phyloP scores from a whole-genome alignment of 1,284 basidiomycete species.

The Leccinum subspadiceum region DNA sequence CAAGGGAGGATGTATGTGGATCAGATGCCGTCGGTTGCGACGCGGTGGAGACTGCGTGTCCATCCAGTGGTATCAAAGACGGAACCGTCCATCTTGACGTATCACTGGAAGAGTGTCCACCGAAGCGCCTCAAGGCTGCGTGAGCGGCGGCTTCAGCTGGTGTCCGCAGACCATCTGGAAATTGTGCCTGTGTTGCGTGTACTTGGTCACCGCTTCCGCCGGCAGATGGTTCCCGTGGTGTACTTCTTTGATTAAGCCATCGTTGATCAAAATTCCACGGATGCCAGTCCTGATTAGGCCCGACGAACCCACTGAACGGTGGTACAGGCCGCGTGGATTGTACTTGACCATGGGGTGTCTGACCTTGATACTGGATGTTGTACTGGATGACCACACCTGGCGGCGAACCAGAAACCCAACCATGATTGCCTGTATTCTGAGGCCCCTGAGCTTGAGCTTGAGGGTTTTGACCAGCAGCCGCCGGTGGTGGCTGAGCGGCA shows the following conservation, averaged over 20 bases:
- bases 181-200: conserved; percentile 16
- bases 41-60: conserved; percentile 2
- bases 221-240: conserved; percentile 9
- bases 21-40: conserved; percentile 4
- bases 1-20: background rate
- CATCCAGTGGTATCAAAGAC: conserved; percentile 52
- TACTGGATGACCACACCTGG: conserved; percentile 53
- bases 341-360: conserved; percentile 24
- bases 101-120: conserved; percentile 14
- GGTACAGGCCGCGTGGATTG: conserved; percentile 41
- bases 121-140: conserved; percentile 41
- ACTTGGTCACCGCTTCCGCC: conserved; percentile 8
- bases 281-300: conserved; percentile 62
- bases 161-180: conserved; percentile 17
- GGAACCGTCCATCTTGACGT: conserved; percentile 37
- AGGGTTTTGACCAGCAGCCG: conserved; percentile 18
- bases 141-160: conserved; percentile 46
- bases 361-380: conserved; percentile 52
- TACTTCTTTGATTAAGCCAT: conserved; percentile 23
- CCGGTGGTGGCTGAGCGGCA: conserved; percentile 28
- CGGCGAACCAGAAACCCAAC: conserved; percentile 32
- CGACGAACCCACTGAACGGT: conserved; percentile 55
- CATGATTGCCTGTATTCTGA: conserved; percentile 29
- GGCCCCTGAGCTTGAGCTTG: conserved; percentile 16
- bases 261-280: conserved; percentile 49